Evolutionary conservation across 345 rosid genomes (phyloP).

Genomic region (Salix arbutifolia): DNA sequence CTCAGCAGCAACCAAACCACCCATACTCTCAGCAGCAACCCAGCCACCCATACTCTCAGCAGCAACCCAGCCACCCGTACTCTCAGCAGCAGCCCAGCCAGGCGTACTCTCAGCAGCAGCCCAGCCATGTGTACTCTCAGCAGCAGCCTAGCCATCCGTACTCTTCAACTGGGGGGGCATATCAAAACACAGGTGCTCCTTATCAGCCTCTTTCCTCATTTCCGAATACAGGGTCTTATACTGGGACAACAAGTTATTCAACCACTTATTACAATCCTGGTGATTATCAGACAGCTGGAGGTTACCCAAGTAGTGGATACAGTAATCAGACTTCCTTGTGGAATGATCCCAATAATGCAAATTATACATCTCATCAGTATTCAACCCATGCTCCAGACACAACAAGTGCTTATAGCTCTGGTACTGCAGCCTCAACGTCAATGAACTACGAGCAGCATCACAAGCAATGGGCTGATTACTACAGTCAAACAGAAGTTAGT

Average conservation of each 20-base stretch:
- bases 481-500: conserved; percentile 82
- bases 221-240: conserved; percentile 99
- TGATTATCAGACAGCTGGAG: conserved; percentile 99
- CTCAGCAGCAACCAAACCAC: conserved; percentile 42
- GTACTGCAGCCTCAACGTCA: conserved; percentile 48
- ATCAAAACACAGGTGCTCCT: conserved; percentile 99
- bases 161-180: conserved; percentile 81
- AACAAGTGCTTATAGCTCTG: conserved; percentile 48
- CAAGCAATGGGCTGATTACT: conserved; percentile 84
- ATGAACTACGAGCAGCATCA: conserved; percentile 70
- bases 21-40: conserved; percentile 29
- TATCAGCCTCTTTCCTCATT: conserved; percentile 98
- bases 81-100: conserved; percentile 42
- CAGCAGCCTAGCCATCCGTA: conserved; percentile 55
- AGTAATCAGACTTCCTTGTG: conserved; percentile 58
- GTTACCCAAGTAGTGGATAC: conserved; percentile 71
- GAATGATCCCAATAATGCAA: conserved; percentile 65
- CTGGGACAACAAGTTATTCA: conserved; percentile 94
- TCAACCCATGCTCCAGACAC: conserved; percentile 55
- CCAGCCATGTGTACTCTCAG: conserved; percentile 15
- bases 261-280: conserved; percentile 96
- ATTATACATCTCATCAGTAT: conserved; percentile 62
- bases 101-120: conserved; percentile 37
- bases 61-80: conserved; percentile 56
- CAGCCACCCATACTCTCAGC: conserved; percentile 61